Base-by-base conservation (phyloP, 371 early-diverging fungal species). In the Mucor mucedo region DNA sequence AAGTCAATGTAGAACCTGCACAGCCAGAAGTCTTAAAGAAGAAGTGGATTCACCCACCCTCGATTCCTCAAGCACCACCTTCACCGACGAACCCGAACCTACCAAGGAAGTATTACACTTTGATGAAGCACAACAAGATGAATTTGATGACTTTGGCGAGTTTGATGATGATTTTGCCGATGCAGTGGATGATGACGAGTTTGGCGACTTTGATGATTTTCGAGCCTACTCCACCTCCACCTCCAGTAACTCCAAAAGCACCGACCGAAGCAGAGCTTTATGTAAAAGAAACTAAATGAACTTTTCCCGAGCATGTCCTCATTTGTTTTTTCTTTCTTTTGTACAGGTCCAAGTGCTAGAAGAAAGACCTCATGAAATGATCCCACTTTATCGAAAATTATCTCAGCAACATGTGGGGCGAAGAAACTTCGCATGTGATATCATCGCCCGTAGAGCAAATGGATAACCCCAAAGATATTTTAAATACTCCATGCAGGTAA, bases 201-300 rank as follows among this genome's bases (percentile, higher is more conserved):
- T 59, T 65, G 78, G 75, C 2, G 78, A 76, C 30, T 76, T 78
- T 68, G 82, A 76, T 14, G 82, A 81, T 30, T 81, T 81, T 65
- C n/a, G 78, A 63, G 8, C 69, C 35, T 35, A 35, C 70, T 40
- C 55, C 44, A n/a, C 11, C 48, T 13, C 21, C 62, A 29, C 0
- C 32, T n/a, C 13, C 38, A 9, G 52, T 40, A 35, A 35, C 41
- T 5, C 66, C 63, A 35, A 55, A 38, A 13, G 49, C 62, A 39
- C 71, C 73, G 3, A 71, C 71, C n/a, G 71, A 69, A 30, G 71
- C 73, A 33, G 71, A 72, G 55, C 58, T 66, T 56, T 78, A 73
- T 69, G 78, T 78, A 71, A 67, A 60, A 60, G 68, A 16, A 21
- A 14, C 11, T 40, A 41, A 44, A 11, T 10, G 9, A 3, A 16